phyloP scores from a whole-genome alignment of 495 filamentous ascomycete genomes.

The Thermochaetoides thermophila region DNA sequence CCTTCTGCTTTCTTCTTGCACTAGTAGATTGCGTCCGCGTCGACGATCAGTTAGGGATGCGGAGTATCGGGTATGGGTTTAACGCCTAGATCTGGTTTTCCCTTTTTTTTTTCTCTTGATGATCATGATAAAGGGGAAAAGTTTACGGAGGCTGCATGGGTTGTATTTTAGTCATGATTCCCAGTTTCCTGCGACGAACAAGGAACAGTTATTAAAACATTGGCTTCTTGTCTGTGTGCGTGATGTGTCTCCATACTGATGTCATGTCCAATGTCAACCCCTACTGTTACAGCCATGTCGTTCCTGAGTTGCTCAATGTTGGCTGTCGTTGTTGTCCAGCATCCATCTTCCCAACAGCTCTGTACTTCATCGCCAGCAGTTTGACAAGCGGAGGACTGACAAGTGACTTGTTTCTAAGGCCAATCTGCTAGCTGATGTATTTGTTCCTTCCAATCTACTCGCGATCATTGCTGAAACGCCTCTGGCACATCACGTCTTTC shows the following conservation, averaged over 20 bases:
- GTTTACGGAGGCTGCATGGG: slow-evolving; percentile 24
- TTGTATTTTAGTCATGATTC: slow-evolving; percentile 35
- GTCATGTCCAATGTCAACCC: too few species aligned
- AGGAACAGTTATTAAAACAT: slow-evolving; percentile 24
- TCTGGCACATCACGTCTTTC: too few species aligned
- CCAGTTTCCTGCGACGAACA: slow-evolving; percentile 23
- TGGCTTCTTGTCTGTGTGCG: too few species aligned
- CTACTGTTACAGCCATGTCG: too few species aligned
- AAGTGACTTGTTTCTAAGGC: slow-evolving; percentile 1
- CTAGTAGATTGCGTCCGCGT: slow-evolving; percentile 19
- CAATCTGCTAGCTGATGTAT: background rate
- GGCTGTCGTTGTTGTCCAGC: too few species aligned
- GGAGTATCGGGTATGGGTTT: slow-evolving; percentile 17
- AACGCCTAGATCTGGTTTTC: slow-evolving; percentile 24
- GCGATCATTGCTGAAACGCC: too few species aligned
- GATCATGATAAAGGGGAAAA: slow-evolving; percentile 35
- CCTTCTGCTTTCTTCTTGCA: slow-evolving; percentile 11
- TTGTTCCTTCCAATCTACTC: too few species aligned
- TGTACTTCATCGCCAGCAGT: too few species aligned
- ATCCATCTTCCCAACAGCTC: too few species aligned
- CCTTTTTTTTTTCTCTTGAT: slow-evolving; percentile 25
- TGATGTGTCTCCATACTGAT: too few species aligned
- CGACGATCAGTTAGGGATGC: slow-evolving; percentile 13
- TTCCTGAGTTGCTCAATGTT: too few species aligned
- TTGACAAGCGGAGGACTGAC: too few species aligned